These are phyloP conservation scores for Lathyrus oleraceus DNA, from an alignment of 306 rosid genomes.

Conservation along the genomic window DNA sequence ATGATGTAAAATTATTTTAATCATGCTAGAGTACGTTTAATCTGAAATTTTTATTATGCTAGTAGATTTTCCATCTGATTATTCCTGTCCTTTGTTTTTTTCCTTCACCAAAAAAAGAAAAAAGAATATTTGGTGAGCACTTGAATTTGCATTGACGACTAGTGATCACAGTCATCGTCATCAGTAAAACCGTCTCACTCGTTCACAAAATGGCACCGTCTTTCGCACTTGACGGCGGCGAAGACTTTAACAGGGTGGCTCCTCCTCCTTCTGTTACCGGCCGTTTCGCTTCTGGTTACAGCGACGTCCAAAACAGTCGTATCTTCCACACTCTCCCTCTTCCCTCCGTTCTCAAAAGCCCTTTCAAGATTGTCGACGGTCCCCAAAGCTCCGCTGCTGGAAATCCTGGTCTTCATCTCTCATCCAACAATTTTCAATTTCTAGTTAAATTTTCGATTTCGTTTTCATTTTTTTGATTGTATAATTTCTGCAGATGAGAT, in stretches of 20 bases:
- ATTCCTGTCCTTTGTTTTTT: too few relatives aligned
- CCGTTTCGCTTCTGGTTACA: conserved; percentile 68
- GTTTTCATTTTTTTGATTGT: not conserved
- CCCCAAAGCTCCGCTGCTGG: conserved; percentile 92
- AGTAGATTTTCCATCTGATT: too few relatives aligned
- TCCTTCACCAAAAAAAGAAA: too few relatives aligned
- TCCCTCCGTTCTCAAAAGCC: conserved; percentile 72
- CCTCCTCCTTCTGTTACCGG: conserved; percentile 42
- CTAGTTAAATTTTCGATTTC: not conserved
- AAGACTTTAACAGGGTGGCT: conserved; percentile 29
- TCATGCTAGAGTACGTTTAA: too few relatives aligned
- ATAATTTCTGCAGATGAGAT: conserved; percentile 63
- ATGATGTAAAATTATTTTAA: too few relatives aligned
- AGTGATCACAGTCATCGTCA: not conserved
- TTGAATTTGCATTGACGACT: not conserved
- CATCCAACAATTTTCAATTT: conserved; percentile 21
- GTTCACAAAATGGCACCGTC: conserved; percentile 54
- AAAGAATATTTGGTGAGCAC: not conserved
- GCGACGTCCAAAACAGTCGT: conserved; percentile 82
- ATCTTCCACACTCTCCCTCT: conserved; percentile 71
- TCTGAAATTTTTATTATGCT: too few relatives aligned
- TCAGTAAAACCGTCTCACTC: conserved; percentile 4
- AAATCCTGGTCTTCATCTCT: conserved; percentile 57
- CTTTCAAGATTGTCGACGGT: conserved; percentile 71
- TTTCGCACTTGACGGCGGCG: conserved; percentile 50